These are phyloP conservation scores for Boletus tomentosulus DNA, from an alignment of 768 basidiomycete species.

Conservation along the genomic window DNA sequence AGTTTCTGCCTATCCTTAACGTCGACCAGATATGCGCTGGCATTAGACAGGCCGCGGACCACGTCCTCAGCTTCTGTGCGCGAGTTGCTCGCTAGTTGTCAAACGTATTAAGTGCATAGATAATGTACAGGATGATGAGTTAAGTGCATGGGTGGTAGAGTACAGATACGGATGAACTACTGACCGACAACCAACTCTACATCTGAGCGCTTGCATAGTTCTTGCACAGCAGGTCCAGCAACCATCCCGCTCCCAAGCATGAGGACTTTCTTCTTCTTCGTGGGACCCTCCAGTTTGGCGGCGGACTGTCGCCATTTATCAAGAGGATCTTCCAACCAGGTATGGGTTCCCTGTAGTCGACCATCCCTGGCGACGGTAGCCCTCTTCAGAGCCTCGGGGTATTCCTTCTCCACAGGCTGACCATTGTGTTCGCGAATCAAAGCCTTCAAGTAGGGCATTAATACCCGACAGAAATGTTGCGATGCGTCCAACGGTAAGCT, in stretches of 20 bases:
- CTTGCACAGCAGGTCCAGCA: constrained; percentile 80
- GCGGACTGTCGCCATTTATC: constrained; percentile 35
- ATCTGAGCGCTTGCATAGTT: constrained; percentile 59
- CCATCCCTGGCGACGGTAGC: constrained; percentile 72
- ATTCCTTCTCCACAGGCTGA: constrained; percentile 24
- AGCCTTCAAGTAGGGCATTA: constrained; percentile 64
- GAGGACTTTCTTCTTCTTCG: constrained; percentile 60
- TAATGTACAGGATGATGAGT: constrained; percentile 9
- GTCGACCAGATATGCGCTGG: constrained; percentile 55
- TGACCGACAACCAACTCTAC: constrained; percentile 74
- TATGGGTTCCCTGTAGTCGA: constrained; percentile 45
- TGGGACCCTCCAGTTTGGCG: neutral
- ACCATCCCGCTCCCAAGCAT: constrained; percentile 96
- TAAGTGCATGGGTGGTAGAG: constrained; percentile 11
- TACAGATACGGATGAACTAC: constrained; percentile 27
- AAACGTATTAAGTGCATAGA: constrained; percentile 3
- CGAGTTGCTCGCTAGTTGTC: constrained; percentile 65
- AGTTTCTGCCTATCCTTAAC: constrained; percentile 48
- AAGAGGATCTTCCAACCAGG: constrained; percentile 56
- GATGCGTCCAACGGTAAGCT: constrained; percentile 82
- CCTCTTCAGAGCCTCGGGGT: constrained; percentile 46
- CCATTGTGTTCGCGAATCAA: constrained; percentile 44
- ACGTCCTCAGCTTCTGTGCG: constrained; percentile 52
- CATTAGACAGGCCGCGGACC: constrained; percentile 42
- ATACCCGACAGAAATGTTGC: constrained; percentile 60